Evolutionary conservation across 176 grass and related monocot species (phyloP).

Genomic region (Carex littledalei): DNA sequence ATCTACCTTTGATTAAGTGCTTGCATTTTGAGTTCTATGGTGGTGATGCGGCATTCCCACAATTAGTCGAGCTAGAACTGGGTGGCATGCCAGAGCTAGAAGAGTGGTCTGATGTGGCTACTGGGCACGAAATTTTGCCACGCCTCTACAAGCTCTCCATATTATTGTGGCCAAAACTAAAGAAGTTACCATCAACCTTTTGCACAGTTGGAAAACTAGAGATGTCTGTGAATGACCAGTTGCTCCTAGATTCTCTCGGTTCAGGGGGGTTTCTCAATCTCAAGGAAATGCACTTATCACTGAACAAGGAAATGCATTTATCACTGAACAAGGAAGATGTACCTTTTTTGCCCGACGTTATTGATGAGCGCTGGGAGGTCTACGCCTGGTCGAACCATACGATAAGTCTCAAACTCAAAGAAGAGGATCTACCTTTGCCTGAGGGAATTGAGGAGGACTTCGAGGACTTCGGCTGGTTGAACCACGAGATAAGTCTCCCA

Average conservation of each 20-base stretch:
- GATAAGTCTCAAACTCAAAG: too few relatives aligned
- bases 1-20: background rate
- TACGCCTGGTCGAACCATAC: too few relatives aligned
- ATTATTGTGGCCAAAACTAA: background rate
- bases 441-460: too few relatives aligned
- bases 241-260: background rate
- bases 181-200: background rate
- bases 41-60: background rate
- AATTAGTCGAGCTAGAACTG: background rate
- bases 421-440: too few relatives aligned
- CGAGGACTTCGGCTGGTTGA: too few relatives aligned
- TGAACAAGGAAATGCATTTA: background rate
- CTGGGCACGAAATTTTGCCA: background rate
- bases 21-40: background rate
- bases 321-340: too few relatives aligned
- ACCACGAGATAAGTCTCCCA: too few relatives aligned
- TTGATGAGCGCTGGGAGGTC: too few relatives aligned
- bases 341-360: too few relatives aligned
- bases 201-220: background rate
- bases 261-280: background rate
- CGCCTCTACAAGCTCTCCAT: background rate
- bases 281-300: background rate
- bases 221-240: background rate
- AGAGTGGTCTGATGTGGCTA: background rate
- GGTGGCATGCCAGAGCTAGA: background rate